phyloP scores from a whole-genome alignment of 2,329 filamentous ascomycete species.

The Gaeumannomyces tritici region DNA sequence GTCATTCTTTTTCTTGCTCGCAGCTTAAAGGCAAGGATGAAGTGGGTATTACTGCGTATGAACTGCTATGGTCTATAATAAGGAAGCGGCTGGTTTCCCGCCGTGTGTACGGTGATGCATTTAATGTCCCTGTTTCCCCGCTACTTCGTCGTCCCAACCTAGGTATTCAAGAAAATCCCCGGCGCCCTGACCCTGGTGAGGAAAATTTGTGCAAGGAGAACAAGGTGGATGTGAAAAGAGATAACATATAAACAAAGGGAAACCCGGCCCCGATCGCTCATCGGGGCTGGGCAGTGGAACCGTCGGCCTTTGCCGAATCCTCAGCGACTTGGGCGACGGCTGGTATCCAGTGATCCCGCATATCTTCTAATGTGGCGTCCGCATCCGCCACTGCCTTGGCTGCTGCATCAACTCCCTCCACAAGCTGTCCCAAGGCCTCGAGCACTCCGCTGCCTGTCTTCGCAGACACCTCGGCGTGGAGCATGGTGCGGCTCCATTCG shows the following conservation, averaged over 20 bases:
- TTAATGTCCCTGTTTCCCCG: background rate
- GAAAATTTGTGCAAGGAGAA: background rate
- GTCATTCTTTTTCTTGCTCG: background rate
- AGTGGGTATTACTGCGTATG: background rate
- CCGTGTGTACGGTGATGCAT: background rate
- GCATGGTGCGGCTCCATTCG: background rate
- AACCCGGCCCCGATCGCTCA: background rate
- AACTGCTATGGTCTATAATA: background rate
- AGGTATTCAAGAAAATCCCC: background rate
- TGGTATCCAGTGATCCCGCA: conserved; percentile 3
- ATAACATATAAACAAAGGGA: background rate
- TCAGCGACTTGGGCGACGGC: background rate
- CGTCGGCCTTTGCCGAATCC: background rate
- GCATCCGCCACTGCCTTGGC: background rate
- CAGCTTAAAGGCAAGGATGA: background rate
- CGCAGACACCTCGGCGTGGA: conserved; percentile 1
- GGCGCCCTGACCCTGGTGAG: background rate
- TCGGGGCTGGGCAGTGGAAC: background rate
- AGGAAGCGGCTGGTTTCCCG: background rate
- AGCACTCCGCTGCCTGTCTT: background rate
- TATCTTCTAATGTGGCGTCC: background rate
- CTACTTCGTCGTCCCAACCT: too few relatives aligned
- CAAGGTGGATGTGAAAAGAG: background rate
- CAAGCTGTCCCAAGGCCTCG: background rate
- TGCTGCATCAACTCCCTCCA: background rate